Conservation (phyloP, 768 basidiomycete species). For the Russula emetica region DNA sequence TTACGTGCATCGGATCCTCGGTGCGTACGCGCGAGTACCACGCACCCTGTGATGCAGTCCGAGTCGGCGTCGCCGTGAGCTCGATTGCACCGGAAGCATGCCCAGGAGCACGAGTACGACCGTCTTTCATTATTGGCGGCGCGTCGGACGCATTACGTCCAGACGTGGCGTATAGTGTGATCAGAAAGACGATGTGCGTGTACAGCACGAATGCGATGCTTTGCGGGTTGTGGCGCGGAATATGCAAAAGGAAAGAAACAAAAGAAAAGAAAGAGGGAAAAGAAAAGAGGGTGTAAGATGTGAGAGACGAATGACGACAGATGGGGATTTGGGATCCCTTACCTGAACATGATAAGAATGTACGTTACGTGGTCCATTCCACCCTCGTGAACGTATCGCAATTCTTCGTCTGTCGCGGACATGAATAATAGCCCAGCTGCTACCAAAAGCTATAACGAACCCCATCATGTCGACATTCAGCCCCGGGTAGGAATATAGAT, state of each 20-base stretch:
- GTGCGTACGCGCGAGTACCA: conserved; percentile 65
- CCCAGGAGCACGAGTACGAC: not conserved
- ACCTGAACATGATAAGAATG: conserved; percentile 80
- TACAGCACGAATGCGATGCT: conserved; percentile 79
- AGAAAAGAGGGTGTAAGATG: conserved; percentile 1
- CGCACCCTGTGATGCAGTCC: conserved; percentile 38
- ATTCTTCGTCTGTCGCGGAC: conserved; percentile 90
- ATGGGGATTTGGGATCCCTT: not conserved
- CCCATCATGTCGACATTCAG: conserved; percentile 55
- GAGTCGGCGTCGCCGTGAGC: conserved; percentile 36
- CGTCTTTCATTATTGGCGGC: conserved; percentile 1
- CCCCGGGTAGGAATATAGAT: not conserved
- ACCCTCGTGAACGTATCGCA: conserved; percentile 58
- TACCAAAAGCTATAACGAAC: conserved; percentile 30
- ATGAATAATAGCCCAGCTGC: conserved; percentile 66
- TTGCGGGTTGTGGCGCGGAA: not conserved
- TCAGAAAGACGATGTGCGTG: conserved; percentile 62
- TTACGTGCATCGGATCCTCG: conserved; percentile 38
- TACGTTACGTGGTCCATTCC: conserved; percentile 94
- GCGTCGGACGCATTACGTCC: conserved; percentile 50
- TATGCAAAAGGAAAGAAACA: not conserved
- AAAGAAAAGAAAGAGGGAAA: conserved; percentile 18
- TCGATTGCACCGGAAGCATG: conserved; percentile 41
- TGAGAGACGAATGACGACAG: not conserved
- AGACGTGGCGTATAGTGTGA: conserved; percentile 62